Evolutionary conservation across 805 yeast species (phyloP).

Genomic region (Clavispora carvajalis): DNA sequence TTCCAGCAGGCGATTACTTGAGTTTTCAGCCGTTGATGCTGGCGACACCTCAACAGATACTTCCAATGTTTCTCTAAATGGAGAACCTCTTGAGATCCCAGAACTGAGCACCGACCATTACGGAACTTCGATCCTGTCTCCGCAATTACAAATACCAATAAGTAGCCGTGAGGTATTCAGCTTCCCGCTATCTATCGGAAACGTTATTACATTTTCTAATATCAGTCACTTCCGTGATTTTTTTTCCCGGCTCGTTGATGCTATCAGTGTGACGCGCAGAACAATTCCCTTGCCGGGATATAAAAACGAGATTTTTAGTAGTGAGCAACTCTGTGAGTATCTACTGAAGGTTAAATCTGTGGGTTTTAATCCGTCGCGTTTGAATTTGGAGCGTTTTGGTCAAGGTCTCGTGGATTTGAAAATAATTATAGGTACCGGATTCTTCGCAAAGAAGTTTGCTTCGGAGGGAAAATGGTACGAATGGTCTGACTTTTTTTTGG

Average conservation of each 20-base stretch:
- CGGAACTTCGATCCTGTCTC: not conserved
- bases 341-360: constrained; percentile 21
- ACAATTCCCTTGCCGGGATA: constrained; percentile 38
- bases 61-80: not conserved
- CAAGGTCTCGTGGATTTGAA: constrained; percentile 33
- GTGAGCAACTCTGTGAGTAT: constrained; percentile 32
- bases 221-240: constrained; percentile 19
- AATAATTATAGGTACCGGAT: constrained; percentile 26
- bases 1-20: constrained; percentile 28
- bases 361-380: constrained; percentile 32
- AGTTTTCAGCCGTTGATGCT: constrained; percentile 13
- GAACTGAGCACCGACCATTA: too few relatives aligned
- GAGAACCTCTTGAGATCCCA: not conserved
- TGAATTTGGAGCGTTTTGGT: constrained; percentile 36
- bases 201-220: constrained; percentile 14
- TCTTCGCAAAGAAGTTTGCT: constrained; percentile 32
- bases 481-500: constrained; percentile 33
- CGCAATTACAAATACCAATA: not conserved
- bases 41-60: not conserved
- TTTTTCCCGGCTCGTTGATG: constrained; percentile 17
- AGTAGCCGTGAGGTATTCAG: constrained; percentile 4
- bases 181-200: constrained; percentile 32
- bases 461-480: constrained; percentile 43
- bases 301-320: constrained; percentile 33
- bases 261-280: constrained; percentile 24